Evolutionary conservation across 2,329 filamentous ascomycete genomes (phyloP), one percentile per base, ranked within the genome.

Genomic region (Microsporum canis): DNA sequence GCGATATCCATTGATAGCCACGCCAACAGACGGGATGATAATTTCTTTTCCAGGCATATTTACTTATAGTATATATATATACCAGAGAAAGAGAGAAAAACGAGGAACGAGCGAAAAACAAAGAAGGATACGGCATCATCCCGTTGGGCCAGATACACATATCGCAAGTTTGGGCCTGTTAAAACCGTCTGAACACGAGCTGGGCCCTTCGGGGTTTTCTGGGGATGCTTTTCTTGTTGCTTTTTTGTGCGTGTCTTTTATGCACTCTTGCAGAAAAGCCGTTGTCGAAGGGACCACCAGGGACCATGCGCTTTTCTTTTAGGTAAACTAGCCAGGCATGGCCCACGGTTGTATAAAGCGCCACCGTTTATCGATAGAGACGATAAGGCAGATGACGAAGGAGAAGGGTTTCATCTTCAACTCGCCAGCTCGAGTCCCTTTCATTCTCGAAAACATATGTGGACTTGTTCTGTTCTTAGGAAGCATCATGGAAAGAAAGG

Each of bases 1-100:
- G 5, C 27, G 31, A 53, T 53, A 55, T 55, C 49, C 49, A 55
- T 55, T 55, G 49, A 34, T 55, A 36, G 31, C 49, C 49, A 55
- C 49, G 49, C 33, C 49, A 55, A 34, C 14, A 36, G 10, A 31
- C 31, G 49, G 49, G 49, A 55, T 36, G 49, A 55, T 55, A 55
- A 55, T 34, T 55, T 17, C 33, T 55, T 34, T 34, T 55, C 49
- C 45, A 49, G 17, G 7, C 17, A 14, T 5, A 47, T 5, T 5
- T 27, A 43, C 39, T 14, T n/a, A 12, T n/a, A 43, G n/a, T n/a
- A 43, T 12, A 5, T 12, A 43, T 43, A 17, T 43, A 6, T 12
- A n/a, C 34, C 5, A 23, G 39, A 5, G 5, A 14, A 17, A n/a
- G 17, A n/a, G 39, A n/a, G 39, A 43, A 17, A 14, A 43, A 43